These are phyloP conservation scores for Ganoderma boninense DNA, from an alignment of 1,284 basidiomycete species.

Conservation along the genomic window DNA sequence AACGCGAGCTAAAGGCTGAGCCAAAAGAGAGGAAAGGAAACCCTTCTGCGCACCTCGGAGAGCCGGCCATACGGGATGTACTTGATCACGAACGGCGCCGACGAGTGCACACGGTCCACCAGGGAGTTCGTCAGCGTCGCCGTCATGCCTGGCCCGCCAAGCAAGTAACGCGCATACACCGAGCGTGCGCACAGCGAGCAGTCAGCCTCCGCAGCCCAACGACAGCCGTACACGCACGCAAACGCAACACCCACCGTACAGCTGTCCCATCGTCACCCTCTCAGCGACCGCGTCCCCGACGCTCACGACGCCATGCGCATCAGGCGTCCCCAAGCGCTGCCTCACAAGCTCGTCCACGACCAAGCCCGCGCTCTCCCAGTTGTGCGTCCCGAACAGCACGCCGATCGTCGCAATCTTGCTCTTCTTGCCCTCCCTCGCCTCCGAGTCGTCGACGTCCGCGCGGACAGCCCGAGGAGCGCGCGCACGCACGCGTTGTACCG, in stretches of 20 bases:
- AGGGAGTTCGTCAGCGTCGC: constrained; percentile 83
- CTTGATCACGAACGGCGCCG: constrained; percentile 81
- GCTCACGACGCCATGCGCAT: constrained; percentile 42
- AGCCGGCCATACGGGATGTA: constrained; percentile 87
- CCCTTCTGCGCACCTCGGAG: constrained; percentile 56
- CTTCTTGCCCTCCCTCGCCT: neutral
- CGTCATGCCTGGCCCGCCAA: constrained; percentile 71
- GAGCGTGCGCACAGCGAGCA: too few relatives aligned
- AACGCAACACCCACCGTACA: constrained; percentile 70
- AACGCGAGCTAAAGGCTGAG: constrained; percentile 1
- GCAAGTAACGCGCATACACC: neutral
- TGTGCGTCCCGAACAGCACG: constrained; percentile 90
- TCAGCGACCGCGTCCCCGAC: constrained; percentile 67
- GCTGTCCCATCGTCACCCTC: constrained; percentile 81
- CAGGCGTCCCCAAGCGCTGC: constrained; percentile 59
- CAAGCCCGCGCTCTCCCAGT: constrained; percentile 70
- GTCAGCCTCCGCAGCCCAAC: neutral
- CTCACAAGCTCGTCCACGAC: constrained; percentile 70
- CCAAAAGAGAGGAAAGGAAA: neutral
- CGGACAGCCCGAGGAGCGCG: constrained; percentile 68
- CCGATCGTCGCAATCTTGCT: constrained; percentile 59
- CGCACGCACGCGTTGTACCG: constrained; percentile 80
- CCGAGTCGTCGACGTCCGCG: constrained; percentile 45
- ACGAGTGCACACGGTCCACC: constrained; percentile 61
- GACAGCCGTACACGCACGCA: neutral